These are phyloP conservation scores for Colletotrichum cordylinicola DNA, from an alignment of 2,329 filamentous ascomycete species.

Conservation along the genomic window DNA sequence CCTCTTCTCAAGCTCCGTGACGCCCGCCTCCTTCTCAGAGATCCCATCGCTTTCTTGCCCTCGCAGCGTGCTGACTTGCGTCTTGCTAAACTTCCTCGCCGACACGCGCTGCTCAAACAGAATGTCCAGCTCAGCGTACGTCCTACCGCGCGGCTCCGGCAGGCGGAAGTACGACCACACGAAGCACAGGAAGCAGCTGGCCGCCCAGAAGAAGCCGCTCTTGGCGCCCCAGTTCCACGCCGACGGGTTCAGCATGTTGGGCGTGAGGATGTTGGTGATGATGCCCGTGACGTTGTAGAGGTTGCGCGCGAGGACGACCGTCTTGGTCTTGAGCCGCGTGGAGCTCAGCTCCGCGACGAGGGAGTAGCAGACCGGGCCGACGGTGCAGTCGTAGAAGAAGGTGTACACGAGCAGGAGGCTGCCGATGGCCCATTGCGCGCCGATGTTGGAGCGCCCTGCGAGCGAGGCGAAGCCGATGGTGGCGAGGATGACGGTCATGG, in stretches of 20 bases:
- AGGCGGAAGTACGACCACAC: slow-evolving; percentile 58
- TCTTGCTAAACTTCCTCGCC: slow-evolving; percentile 44
- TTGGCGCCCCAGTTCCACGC: slow-evolving; percentile 55
- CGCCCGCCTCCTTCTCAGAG: background rate
- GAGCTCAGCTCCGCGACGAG: slow-evolving; percentile 51
- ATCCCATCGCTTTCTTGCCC: background rate
- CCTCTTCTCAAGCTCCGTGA: slow-evolving; percentile 7
- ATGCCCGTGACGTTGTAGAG: slow-evolving; percentile 56
- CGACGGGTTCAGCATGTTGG: slow-evolving; percentile 51
- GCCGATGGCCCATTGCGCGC: slow-evolving; percentile 54
- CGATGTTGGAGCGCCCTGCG: slow-evolving; percentile 47
- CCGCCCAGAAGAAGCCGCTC: slow-evolving; percentile 52
- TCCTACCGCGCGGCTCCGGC: slow-evolving; percentile 60
- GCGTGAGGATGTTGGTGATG: slow-evolving; percentile 49
- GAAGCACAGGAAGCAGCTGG: slow-evolving; percentile 48
- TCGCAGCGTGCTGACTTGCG: background rate
- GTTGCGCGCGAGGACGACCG: slow-evolving; percentile 48
- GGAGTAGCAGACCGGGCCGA: slow-evolving; percentile 51
- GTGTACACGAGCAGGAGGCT: slow-evolving; percentile 50
- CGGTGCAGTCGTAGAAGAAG: slow-evolving; percentile 49
- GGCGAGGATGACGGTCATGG: slow-evolving; percentile 44
- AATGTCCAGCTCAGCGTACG: slow-evolving; percentile 60
- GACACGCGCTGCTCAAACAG: slow-evolving; percentile 53
- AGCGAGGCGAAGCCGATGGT: slow-evolving; percentile 49
- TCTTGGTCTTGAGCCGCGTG: slow-evolving; percentile 50